Base-by-base conservation (phyloP, 2,329 filamentous ascomycete species). In the Aspergillus fructus region DNA sequence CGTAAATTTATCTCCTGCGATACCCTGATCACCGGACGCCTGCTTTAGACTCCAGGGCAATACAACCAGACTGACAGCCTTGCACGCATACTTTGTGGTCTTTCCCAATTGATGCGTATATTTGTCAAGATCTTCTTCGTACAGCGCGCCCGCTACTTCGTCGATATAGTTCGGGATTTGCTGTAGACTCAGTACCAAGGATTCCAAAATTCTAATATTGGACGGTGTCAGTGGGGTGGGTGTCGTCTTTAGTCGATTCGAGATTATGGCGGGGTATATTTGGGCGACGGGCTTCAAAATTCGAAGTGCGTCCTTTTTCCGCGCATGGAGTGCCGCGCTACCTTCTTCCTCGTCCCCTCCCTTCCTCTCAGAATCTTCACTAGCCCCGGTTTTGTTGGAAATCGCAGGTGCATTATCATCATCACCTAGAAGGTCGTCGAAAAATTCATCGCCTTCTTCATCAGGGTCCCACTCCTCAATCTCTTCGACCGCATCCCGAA, bases 381-480 rank as follows among this genome's bases (percentile, higher is more conserved):
- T 58, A 4, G 65, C 55, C 5, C 62, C 62, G 27, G 64, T 59
- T 2, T 67, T 63, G 3, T 56, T 13, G 13, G 34, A 13, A 15
- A n/a, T 13, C 34, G 34, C 15, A 7, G n/a, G 12, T n/a, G 13
- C 58, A 17, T 66, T 61, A 5, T 63, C 66, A 17, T 73, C 68
- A 34, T 71, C 70, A 19, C 65, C 69, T 37, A 74, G 59, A 40
- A 72, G 53, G n/a, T 74, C 70, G 51, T 76, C 73, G 48, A 77
- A 75, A 55, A 77, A 75, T 1, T 85, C 86, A 0, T 85, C 85
- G 3, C 85, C 83, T 0, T 83, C 81, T 9, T 85, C 83, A 66
- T 91, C 89, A 1, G 91, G 89, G 19, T 88, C 86, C 91, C 93
- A 97, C 65, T 93, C 91, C 70, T 91, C 90, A 62, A 97, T 74